Base-by-base conservation (phyloP, 805 yeast genomes). In the Yarrowia divulgata region DNA sequence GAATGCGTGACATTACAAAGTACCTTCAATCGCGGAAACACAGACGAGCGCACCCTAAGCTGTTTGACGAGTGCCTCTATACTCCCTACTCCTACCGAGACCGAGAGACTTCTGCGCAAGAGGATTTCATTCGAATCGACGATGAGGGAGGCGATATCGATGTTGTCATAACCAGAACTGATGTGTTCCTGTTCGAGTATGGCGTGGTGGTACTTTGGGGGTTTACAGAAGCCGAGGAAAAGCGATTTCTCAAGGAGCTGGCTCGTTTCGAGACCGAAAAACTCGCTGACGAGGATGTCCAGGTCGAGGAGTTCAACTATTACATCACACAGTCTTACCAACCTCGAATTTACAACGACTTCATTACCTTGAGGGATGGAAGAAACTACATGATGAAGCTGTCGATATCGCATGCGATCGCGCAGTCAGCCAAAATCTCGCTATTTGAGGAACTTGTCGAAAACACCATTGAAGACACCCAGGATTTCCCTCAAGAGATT, bases 131-230 rank as follows among this genome's bases (percentile, higher is more conserved):
- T 8, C 79, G 96, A 71, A 79, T 94, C 46, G 97, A 92, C 70
- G 97, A 91, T 74, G 97, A 93, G 77, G 98, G 98, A 69, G 97
- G 97, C 40, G 97, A 93, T 73, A 91, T 94, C 66, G 94, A 92
- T 74, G 88, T 94, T 60, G 89, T 88, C 74, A 84, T 86, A 70
- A 77, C 75, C 35, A 84, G 85, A 37, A 88, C 88, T 10, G 98
- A 93, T 76, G 82, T 93, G 9, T 95, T 93, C 75, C 82, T 95
- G 8, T 95, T 95, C 80, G 97, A 93, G 75, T 95, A 95, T 78
- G 99, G 99, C 23, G 99, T 95, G n/a, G 88, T 92, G 40, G 97
- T 95, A 1, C 80, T 95, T 81, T 95, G 99, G 99, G 99, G 99
- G 0, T 95, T 91, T 75, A 86, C 92, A 1, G 84, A 87, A 68